Evolutionary conservation across 768 basidiomycete genomes (phyloP).

Genomic region (Tylopilus felleus): DNA sequence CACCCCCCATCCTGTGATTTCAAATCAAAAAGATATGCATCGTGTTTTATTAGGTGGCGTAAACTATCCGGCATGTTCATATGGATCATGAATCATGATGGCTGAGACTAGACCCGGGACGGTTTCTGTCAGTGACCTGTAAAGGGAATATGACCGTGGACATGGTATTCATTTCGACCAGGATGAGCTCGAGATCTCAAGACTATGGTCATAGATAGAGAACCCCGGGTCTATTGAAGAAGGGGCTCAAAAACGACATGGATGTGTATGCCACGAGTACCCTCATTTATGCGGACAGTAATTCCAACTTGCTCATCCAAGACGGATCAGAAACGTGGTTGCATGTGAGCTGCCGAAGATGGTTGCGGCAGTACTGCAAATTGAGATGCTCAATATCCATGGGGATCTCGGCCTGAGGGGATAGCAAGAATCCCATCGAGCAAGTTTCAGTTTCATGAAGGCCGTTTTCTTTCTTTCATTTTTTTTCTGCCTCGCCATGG

Average conservation of each 20-base stretch:
- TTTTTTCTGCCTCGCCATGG: background rate
- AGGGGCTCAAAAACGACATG: background rate
- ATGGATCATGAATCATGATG: background rate
- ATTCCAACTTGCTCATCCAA: background rate
- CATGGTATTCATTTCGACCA: background rate
- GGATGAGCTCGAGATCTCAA: background rate
- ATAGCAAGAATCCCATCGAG: background rate
- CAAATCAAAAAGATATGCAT: background rate
- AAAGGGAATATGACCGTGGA: background rate
- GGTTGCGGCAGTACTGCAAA: background rate
- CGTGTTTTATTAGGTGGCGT: background rate
- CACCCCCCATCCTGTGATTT: background rate
- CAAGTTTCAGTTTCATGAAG: constrained; percentile 1
- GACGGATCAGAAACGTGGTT: background rate
- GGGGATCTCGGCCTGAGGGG: background rate
- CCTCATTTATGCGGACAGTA: background rate
- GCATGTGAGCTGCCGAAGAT: background rate
- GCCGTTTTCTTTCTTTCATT: background rate
- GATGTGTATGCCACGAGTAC: background rate
- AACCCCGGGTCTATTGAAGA: background rate
- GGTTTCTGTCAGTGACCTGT: background rate
- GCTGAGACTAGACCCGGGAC: background rate
- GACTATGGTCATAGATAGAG: background rate
- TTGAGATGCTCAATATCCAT: background rate
- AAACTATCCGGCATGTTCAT: background rate